These are phyloP conservation scores for Rhynchosporium agropyri DNA, from an alignment of 2,329 filamentous ascomycete species.

Conservation along the genomic window DNA sequence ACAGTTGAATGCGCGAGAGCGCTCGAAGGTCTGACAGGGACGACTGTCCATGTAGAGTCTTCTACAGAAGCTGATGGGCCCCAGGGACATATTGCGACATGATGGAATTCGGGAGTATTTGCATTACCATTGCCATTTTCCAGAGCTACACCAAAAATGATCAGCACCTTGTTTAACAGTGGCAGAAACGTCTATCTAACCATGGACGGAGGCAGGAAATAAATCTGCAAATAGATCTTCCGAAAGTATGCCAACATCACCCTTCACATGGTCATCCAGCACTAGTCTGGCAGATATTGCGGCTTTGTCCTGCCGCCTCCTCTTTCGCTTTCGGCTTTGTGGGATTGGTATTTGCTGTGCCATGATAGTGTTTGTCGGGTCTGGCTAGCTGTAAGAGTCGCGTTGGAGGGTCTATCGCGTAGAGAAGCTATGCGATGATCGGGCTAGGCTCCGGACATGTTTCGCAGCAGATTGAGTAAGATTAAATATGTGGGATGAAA, in stretches of 20 bases:
- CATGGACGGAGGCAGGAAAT: slow-evolving; percentile 63
- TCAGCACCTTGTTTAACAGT: slow-evolving; percentile 16
- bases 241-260: slow-evolving; percentile 83
- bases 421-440: slow-evolving; percentile 16
- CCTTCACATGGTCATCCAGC: slow-evolving; percentile 82
- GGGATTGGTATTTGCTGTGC: slow-evolving; percentile 31
- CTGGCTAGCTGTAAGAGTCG: slow-evolving; percentile 10
- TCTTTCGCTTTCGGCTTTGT: slow-evolving; percentile 47
- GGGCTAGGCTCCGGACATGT: slow-evolving; percentile 22
- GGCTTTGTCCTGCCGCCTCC: slow-evolving; percentile 68
- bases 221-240: slow-evolving; percentile 83
- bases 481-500: background rate
- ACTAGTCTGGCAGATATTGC: slow-evolving; percentile 79
- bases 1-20: slow-evolving; percentile 75
- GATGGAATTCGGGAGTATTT: slow-evolving; percentile 50
- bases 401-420: slow-evolving; percentile 30
- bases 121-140: slow-evolving; percentile 33
- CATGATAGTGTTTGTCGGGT: slow-evolving; percentile 22
- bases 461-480: background rate
- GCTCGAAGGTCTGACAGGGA: slow-evolving; percentile 69
- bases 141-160: slow-evolving; percentile 26
- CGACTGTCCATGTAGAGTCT: slow-evolving; percentile 78
- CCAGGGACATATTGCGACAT: slow-evolving; percentile 78
- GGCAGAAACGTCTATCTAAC: slow-evolving; percentile 41
- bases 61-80: slow-evolving; percentile 58